Evolutionary conservation across 768 basidiomycete genomes (phyloP).

Genomic region (Tylopilus balloui): DNA sequence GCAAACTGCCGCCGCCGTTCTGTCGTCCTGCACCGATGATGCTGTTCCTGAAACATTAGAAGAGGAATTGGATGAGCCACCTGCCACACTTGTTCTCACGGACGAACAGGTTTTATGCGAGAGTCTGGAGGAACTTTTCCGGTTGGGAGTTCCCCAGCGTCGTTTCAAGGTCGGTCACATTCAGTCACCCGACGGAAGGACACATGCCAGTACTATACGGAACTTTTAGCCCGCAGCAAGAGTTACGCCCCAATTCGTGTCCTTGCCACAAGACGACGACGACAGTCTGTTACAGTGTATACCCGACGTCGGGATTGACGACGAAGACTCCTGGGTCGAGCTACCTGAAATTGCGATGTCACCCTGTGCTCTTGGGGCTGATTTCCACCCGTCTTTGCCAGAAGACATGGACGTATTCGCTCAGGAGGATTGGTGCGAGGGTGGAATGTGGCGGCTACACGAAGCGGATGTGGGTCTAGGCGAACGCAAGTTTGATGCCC

Average conservation of each 20-base stretch:
- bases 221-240: conserved; percentile 16
- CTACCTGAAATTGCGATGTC: conserved; percentile 11
- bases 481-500: conserved; percentile 6
- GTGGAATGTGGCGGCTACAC: conserved; percentile 11
- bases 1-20: conserved; percentile 24
- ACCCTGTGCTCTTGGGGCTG: background rate
- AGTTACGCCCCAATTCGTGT: conserved; percentile 1
- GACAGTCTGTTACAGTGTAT: conserved; percentile 18
- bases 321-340: conserved; percentile 14
- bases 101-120: conserved; percentile 38
- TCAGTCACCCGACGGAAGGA: background rate
- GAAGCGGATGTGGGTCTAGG: conserved; percentile 5
- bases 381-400: conserved; percentile 1
- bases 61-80: conserved; percentile 9
- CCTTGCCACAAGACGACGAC: conserved; percentile 19
- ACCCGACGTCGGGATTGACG: conserved; percentile 3
- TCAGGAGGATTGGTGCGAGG: conserved; percentile 14
- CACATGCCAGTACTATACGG: conserved; percentile 3
- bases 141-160: conserved; percentile 37
- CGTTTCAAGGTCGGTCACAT: conserved; percentile 44
- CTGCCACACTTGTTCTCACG: conserved; percentile 17
- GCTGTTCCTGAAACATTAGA: conserved; percentile 7
- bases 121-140: conserved; percentile 43
- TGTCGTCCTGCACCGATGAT: conserved; percentile 20
- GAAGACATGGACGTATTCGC: conserved; percentile 17